Evolutionary conservation across 2,329 filamentous ascomycete species (phyloP).

Genomic region (Penicillium decumbens): DNA sequence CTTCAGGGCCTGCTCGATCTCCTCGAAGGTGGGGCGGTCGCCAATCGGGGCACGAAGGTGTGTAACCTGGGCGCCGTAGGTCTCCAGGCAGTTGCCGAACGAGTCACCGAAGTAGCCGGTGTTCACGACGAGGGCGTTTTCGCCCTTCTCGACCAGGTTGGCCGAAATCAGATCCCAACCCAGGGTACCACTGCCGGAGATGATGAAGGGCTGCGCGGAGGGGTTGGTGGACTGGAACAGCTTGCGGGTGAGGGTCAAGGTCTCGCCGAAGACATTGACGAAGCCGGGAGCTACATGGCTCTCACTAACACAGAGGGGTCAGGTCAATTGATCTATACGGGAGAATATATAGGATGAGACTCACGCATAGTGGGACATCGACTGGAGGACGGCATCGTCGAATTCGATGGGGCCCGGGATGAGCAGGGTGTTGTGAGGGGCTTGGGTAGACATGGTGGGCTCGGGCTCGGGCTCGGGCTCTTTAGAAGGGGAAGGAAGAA

Average conservation of each 20-base stretch:
- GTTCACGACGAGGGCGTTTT: conserved; percentile 87
- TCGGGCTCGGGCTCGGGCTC: conserved; percentile 24
- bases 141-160: conserved; percentile 83
- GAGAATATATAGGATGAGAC: conserved; percentile 2
- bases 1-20: conserved; percentile 82
- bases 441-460: conserved; percentile 54
- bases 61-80: conserved; percentile 85
- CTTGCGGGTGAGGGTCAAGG: conserved; percentile 78
- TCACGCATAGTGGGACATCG: conserved; percentile 81
- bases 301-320: conserved; percentile 57
- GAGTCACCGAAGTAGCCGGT: conserved; percentile 96
- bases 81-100: conserved; percentile 85
- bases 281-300: conserved; percentile 89
- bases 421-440: conserved; percentile 68
- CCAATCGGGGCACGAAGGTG: conserved; percentile 88
- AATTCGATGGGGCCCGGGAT: conserved; percentile 98
- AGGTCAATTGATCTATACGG: conserved; percentile 1
- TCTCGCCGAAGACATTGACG: conserved; percentile 85
- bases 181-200: conserved; percentile 90
- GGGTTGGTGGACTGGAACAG: conserved; percentile 88
- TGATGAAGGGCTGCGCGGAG: conserved; percentile 80
- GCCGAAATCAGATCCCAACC: conserved; percentile 96
- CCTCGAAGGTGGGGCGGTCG: conserved; percentile 74
- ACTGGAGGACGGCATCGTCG: conserved; percentile 90
- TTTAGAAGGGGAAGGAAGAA: conserved; percentile 21